Evolutionary conservation across 1,284 basidiomycete genomes (phyloP), one percentile per base, ranked within the genome.

Genomic region (Ganoderma boninense): DNA sequence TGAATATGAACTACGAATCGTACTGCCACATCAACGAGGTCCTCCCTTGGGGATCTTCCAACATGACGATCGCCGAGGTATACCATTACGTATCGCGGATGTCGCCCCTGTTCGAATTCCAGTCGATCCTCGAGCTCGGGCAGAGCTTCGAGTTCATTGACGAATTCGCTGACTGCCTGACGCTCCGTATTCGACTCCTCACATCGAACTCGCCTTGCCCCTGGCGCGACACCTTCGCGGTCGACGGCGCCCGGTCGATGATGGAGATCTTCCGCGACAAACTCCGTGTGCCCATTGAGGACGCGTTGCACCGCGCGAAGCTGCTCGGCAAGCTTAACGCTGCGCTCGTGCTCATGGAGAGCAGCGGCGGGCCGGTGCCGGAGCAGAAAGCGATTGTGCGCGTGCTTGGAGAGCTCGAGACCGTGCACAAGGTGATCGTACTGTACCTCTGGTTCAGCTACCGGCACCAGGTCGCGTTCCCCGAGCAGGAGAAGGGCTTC

Each of bases 371-470:
- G n/a, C 63, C 57, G 26, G 46, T 62, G 4, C 61, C 59, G 32
- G 49, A 61, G 52, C 54, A 14, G 38, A 73, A n/a, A 62, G 23
- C 11, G 57, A 35, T 67, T 72, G 75, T 77, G 56, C 75, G 80
- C 0, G 78, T 81, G 10, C 79, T 91, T 64, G 73, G 76, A 63
- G 76, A 80, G n/a, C 84, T 99, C 46, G 97, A 99, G 81, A 86
- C 87, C 2, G 82, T 97, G 67, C 97, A 99, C 82, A 93, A 94
- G 75, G 83, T 90, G n/a, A 79, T 97, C 35, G 90, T 94, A 20
- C 76, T 94, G 23, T 99, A 99, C 80, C 84, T 96, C 66, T 99
- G 97, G 97, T 86, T 98, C 69, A 87, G 87, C 29, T 92, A 90
- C 81, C 90, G 97, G n/a, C 87, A 91, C 63, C 87, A 90, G 0